Base-by-base conservation (phyloP, 768 basidiomycete species). In the Kwoniella dejecticola region DNA sequence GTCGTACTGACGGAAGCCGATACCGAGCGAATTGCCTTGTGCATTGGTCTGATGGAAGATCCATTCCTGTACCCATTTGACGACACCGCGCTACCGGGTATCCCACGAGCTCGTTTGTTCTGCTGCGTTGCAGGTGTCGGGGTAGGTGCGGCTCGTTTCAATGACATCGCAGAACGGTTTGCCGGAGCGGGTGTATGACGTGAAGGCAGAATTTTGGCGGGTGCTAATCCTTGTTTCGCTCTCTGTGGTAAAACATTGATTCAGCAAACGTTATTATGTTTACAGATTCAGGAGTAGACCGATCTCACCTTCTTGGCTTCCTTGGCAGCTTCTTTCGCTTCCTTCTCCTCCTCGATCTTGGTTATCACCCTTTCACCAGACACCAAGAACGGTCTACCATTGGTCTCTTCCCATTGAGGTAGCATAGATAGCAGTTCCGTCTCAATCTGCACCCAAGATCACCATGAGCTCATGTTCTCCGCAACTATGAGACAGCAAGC, bases 361-460 rank as follows among this genome's bases (percentile, higher is more conserved):
- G 88, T 87, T 48, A 94, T 77, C 68, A 97, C 87, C 67, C 88
- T 85, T 66, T 88, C 84, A 8, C 93, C 94, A 59, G 90, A 85
- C 2, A 96, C 89, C 53, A 90, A 83, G 83, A 98, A 97, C 0
- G 86, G 83, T 15, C 85, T 83, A 0, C 85, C 84, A 26, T 87
- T 82, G 64, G 85, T 83, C 45, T 86, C 83, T 79, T 99, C 96
- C 95, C 95, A 99, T 17, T 83, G 80, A 1, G 92, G 90, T 55
- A 98, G 86, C 0, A 85, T 83, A 0, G 81, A 77, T 4, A 95
- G 80, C 1, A 99, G 83, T 63, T 97, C 92, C 74, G 88, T 86
- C 80, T 97, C 93, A 61, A 97, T 84, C 94, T 97, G 66, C 1
- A 21, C 2, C 13, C 26, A 12, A 10, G 15, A n/a, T n/a, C n/a